These are phyloP conservation scores for Trichoderma sp. DNA, from an alignment of 2,329 filamentous ascomycete genomes.

Conservation along the genomic window DNA sequence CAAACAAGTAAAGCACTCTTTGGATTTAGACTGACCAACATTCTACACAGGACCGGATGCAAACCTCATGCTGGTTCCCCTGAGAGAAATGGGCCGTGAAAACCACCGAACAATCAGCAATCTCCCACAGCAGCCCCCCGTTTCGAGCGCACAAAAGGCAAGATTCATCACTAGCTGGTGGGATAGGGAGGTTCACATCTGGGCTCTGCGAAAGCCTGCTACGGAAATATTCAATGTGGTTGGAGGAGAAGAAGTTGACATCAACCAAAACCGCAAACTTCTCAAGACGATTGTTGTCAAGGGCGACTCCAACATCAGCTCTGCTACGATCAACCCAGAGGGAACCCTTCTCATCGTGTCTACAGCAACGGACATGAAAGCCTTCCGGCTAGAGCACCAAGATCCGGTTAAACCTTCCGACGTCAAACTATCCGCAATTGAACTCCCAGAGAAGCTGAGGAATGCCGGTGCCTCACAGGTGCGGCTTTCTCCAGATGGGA, in stretches of 20 bases:
- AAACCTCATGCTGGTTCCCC: conserved; percentile 74
- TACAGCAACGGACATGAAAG: conserved; percentile 70
- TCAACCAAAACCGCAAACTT: conserved; percentile 58
- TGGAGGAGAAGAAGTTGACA: conserved; percentile 39
- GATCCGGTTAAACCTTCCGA: conserved; percentile 51
- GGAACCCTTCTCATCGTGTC: conserved; percentile 74
- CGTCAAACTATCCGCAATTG: conserved; percentile 68
- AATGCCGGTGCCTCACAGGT: conserved; percentile 66
- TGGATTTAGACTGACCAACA: background rate
- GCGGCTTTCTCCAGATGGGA: conserved; percentile 65
- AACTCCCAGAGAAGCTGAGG: conserved; percentile 56
- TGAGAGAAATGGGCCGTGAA: conserved; percentile 72
- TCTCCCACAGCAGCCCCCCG: conserved; percentile 73
- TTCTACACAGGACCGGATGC: conserved; percentile 70
- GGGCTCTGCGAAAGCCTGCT: conserved; percentile 55
- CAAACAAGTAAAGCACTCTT: background rate
- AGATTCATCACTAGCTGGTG: conserved; percentile 88
- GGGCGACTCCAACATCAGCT: conserved; percentile 81
- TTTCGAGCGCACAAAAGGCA: conserved; percentile 69
- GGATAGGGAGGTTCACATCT: conserved; percentile 83
- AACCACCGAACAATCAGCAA: conserved; percentile 79
- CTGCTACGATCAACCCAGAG: conserved; percentile 66
- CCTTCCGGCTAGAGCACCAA: conserved; percentile 65
- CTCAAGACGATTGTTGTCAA: conserved; percentile 66
- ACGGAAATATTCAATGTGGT: conserved; percentile 42